Base-by-base conservation (phyloP, 352 stramenopile species). In the Phytopythium cucurbitacearum region DNA sequence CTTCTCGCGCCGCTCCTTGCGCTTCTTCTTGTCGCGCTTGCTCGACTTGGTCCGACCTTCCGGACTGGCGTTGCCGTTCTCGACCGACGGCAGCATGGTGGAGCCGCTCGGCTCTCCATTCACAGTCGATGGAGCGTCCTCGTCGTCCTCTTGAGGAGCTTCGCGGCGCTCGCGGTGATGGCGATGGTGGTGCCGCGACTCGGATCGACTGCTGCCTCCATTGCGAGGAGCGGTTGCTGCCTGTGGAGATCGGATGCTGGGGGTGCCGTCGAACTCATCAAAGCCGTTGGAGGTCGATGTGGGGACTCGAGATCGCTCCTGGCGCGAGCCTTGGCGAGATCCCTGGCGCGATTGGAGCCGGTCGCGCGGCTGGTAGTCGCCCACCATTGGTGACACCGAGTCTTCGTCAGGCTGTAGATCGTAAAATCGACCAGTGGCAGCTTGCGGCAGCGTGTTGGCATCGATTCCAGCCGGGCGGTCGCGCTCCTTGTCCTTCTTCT, bases 291-390 rank as follows among this genome's bases (percentile, higher is more conserved):
- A 48, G 12, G 1, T 48, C 32, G 33, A n/a, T 6, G 6, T 8
- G 13, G 15, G 44, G 0, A 16, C 12, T 11, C 48, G 38, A 37
- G 7, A 11, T 10, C 37, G 48, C 33, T 71, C 51, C 34, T 75
- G 62, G 3, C 73, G 66, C 10, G 72, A 75, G 13, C 73, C 74
- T 47, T 87, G 80, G 0, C 83, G 62, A 6, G 76, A 90, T 1
- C 82, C 78, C 52, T 93, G 82, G 6, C 83, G 74, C 10, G 83
- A 93, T 44, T 91, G 76, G 21, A 93, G 65, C 3, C 83, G 76
- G 59, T 93, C 83, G 10, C 79, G 66, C 8, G 83, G 73, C 47
- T 86, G 76, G 48, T 91, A 91, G 13, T 87, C 75, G 10, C 61
- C 53, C 1, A 59, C 52, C 0, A 85, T 37, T 33, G 76, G 71